phyloP scores from a whole-genome alignment of 106 monocot genomes.

The Dioscorea alata region DNA sequence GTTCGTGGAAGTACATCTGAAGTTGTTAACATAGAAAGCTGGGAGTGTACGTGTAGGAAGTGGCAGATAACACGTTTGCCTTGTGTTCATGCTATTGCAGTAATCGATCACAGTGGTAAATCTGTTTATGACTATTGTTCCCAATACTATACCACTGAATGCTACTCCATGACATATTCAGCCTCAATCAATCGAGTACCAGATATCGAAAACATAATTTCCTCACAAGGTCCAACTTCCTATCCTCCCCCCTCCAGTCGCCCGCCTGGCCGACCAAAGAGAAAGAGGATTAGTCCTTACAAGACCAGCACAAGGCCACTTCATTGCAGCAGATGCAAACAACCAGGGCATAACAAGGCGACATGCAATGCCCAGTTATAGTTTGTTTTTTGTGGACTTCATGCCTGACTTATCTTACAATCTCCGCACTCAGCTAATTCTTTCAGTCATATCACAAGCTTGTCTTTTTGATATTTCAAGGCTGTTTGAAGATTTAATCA shows the following conservation, averaged over 20 bases:
- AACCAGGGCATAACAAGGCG: background rate
- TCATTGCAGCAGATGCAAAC: background rate
- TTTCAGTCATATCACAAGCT: no score
- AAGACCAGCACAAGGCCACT: background rate
- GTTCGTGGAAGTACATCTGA: no score
- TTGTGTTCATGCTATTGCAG: background rate
- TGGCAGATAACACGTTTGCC: background rate
- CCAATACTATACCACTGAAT: background rate
- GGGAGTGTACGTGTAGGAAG: background rate
- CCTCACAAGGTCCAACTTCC: background rate
- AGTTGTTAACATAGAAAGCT: no score
- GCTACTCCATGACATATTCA: background rate
- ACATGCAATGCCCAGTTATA: background rate
- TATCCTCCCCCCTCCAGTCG: background rate
- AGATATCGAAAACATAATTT: background rate
- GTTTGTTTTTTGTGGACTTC: no score
- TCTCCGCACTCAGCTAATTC: no score
- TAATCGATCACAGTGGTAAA: background rate
- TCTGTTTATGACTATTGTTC: background rate
- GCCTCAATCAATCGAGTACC: background rate
- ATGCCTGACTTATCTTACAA: no score
- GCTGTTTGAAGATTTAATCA: no score
- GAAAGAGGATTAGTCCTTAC: background rate
- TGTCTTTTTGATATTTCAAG: no score
- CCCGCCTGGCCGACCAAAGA: background rate